Percentiles rank a stretch among this genome's conserved stretches.
Evolutionary conservation across 2,329 filamentous ascomycete genomes (phyloP).

Genomic region (Plenodomus biglobosus): DNA sequence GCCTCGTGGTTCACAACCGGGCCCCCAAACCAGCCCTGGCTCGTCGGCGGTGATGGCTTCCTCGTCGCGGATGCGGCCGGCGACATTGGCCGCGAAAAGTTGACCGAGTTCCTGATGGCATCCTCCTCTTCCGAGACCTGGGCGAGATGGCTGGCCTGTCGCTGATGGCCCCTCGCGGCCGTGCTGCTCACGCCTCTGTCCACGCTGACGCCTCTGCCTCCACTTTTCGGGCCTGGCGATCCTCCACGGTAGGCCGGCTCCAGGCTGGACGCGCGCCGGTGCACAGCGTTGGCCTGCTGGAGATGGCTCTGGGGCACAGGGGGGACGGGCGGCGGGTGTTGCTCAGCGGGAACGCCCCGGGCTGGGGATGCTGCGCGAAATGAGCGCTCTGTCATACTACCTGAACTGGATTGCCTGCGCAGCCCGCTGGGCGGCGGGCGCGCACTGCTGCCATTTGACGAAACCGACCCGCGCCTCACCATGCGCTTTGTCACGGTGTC

Average conservation of each 20-base stretch:
- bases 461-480: constrained; percentile 69
- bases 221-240: constrained; percentile 46
- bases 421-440: constrained; percentile 36
- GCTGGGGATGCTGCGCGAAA: constrained; percentile 72
- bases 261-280: constrained; percentile 51
- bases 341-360: constrained; percentile 30
- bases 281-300: constrained; percentile 26
- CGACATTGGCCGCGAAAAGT: constrained; percentile 58
- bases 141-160: constrained; percentile 40
- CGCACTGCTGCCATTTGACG: constrained; percentile 61
- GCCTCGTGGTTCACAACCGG: constrained; percentile 40
- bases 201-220: constrained; percentile 45
- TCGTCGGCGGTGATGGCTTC: constrained; percentile 16
- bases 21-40: constrained; percentile 44
- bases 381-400: constrained; percentile 86
- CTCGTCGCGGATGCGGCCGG: constrained; percentile 29
- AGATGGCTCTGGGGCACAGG: constrained; percentile 61
- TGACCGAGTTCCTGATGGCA: constrained; percentile 49
- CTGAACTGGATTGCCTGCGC: constrained; percentile 62
- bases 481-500: constrained; percentile 88
- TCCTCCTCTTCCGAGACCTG: constrained; percentile 50
- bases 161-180: constrained; percentile 20
- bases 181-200: constrained; percentile 38
- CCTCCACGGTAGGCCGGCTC: constrained; percentile 53
- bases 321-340: constrained; percentile 73